phyloP scores from a whole-genome alignment of 768 basidiomycete species.

The Boletus rubropictus region DNA sequence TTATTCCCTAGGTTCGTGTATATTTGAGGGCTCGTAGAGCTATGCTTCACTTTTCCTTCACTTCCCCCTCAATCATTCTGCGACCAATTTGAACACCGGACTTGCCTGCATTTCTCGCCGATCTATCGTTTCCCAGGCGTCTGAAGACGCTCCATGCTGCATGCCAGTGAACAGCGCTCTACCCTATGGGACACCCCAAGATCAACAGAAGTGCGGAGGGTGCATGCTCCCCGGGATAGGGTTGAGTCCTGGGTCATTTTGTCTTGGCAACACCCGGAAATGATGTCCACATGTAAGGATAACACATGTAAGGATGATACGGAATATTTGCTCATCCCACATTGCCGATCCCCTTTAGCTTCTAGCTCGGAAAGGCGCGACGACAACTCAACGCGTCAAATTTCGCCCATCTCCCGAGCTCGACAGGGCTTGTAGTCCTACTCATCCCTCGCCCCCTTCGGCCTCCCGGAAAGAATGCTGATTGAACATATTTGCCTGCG shows the following conservation, averaged over 20 bases:
- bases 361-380: neutral
- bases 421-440: neutral
- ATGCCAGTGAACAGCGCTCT: neutral
- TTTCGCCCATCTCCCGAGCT: no score
- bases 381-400: neutral
- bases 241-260: neutral
- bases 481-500: neutral
- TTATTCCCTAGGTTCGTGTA: neutral
- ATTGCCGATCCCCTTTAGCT: neutral
- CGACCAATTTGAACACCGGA: neutral
- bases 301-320: neutral
- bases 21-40: neutral
- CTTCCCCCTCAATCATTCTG: neutral
- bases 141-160: neutral
- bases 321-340: neutral
- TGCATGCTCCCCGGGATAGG: neutral
- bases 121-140: neutral
- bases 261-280: neutral
- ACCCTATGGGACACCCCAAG: neutral
- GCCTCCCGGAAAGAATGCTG: neutral
- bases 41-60: neutral
- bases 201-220: neutral
- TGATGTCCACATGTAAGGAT: neutral
- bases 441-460: neutral
- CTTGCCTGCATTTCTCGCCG: neutral